phyloP scores from a whole-genome alignment of 495 filamentous ascomycete genomes.

The Penicillium ucsense region DNA sequence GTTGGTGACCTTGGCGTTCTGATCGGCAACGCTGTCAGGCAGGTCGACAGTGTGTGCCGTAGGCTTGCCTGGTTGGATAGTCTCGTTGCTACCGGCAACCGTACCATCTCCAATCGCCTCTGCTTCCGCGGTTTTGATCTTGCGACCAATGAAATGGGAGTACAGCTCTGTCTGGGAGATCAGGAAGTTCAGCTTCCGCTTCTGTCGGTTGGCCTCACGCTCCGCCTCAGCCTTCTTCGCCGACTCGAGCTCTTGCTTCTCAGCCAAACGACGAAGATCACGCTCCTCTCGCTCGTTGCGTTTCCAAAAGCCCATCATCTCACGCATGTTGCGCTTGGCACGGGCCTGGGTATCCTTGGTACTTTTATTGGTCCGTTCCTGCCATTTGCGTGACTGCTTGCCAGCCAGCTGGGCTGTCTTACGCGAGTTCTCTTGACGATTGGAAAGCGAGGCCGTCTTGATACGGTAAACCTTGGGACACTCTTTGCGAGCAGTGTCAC shows the following conservation, averaged over 20 bases:
- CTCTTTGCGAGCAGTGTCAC: constrained; percentile 86
- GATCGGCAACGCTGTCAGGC: constrained; percentile 46
- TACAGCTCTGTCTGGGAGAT: constrained; percentile 98
- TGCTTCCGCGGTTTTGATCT: constrained; percentile 92
- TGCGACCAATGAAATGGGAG: constrained; percentile 98
- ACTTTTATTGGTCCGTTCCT: constrained; percentile 94
- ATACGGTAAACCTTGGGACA: constrained; percentile 84
- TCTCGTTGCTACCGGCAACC: constrained; percentile 46
- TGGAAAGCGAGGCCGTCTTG: constrained; percentile 70
- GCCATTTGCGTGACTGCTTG: constrained; percentile 96
- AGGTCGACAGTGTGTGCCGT: constrained; percentile 44
- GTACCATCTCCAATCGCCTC: constrained; percentile 74
- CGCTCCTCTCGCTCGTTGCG: constrained; percentile 96
- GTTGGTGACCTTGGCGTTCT: constrained; percentile 67
- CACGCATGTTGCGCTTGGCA: constrained; percentile 95
- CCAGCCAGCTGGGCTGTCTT: constrained; percentile 96
- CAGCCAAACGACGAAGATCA: constrained; percentile 83
- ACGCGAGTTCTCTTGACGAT: constrained; percentile 82
- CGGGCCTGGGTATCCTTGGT: constrained; percentile 94
- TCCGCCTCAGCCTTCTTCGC: constrained; percentile 94
- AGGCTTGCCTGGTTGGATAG: constrained; percentile 33
- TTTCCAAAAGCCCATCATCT: constrained; percentile 99
- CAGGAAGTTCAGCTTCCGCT: constrained; percentile 97
- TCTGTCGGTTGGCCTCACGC: constrained; percentile 92
- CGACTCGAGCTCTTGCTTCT: constrained; percentile 93